Percentiles rank a stretch among this genome's conserved stretches.
Conservation (phyloP, 2,329 filamentous ascomycete species). For the Alternaria triticimaculans region DNA sequence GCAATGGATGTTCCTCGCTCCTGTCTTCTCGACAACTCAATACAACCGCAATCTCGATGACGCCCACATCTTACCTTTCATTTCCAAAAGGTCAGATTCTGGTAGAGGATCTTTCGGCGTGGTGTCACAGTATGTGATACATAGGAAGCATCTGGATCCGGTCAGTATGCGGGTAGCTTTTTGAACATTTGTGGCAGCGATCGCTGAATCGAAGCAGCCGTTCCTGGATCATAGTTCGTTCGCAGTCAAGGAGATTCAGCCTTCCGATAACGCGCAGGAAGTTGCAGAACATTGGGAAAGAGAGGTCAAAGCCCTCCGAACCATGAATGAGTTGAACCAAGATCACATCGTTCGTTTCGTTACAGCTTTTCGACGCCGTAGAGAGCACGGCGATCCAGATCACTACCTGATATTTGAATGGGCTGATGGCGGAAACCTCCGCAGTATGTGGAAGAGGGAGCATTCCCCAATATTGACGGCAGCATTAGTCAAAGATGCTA, state of each 20-base stretch:
- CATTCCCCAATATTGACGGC: slow-evolving; percentile 10
- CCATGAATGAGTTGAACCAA: slow-evolving; percentile 22
- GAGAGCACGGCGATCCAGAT: neutral
- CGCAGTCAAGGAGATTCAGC: slow-evolving; percentile 21
- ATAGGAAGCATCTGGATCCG: slow-evolving; percentile 11
- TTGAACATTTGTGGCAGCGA: no score
- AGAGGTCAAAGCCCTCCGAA: slow-evolving; percentile 17
- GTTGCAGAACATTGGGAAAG: slow-evolving; percentile 13
- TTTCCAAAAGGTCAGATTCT: neutral
- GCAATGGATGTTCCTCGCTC: neutral
- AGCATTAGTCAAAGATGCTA: neutral
- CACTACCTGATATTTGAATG: slow-evolving; percentile 29
- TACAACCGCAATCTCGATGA: neutral
- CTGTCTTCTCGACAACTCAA: neutral
- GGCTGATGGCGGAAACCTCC: slow-evolving; percentile 30
- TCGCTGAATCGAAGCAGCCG: no score
- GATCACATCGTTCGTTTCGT: slow-evolving; percentile 25
- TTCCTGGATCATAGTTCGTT: neutral
- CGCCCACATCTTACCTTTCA: slow-evolving; percentile 3
- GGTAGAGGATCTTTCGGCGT: slow-evolving; percentile 13
- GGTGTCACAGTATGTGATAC: slow-evolving; percentile 14
- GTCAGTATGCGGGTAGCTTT: no score
- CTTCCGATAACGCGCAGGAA: neutral
- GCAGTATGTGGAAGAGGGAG: slow-evolving; percentile 17
- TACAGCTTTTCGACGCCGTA: slow-evolving; percentile 17